Evolutionary conservation across 257 asterid genomes (phyloP), one percentile per base, ranked within the genome.

Genomic region (Catharanthus roseus): DNA sequence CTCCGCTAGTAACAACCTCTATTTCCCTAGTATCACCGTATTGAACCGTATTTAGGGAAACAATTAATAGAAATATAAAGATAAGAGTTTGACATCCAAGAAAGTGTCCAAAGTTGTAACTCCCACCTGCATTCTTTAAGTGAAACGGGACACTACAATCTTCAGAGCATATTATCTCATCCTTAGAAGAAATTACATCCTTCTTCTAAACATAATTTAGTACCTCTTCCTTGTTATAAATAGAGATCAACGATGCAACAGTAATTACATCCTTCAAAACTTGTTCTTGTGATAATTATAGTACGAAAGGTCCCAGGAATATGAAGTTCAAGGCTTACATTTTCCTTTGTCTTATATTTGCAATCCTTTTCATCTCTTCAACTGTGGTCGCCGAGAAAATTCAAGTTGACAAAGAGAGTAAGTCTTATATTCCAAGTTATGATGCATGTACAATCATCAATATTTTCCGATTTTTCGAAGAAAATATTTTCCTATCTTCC

Each of bases 311-410:
- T 33, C 10, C 31, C 7, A 44, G 23, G 19, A 60, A 44, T 29
- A 71, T 71, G 75, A 71, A 71, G 69, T 71, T 60, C 24, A 71
- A 58, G 58, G 45, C 68, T 39, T 42, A 47, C 38, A 33, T 60
- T 58, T 33, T 58, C 23, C 60, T 71, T 41, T 68, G 61, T 15
- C 68, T 71, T 39, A 55, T 70, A 28, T 24, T 71, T 28, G 68
- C 58, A 6, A 24, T 13, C 11, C 34, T 71, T 31, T n/a, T 71
- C 57, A 57, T 42, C 57, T 15, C 68, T 60, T 26, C 50, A 54
- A 38, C 21, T 45, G 75, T 45, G 26, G 26, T 16, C 19, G 75
- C 68, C 10, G 60, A 71, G n/a, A 44, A n/a, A 38, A n/a, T 60
- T 42, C 42, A 29, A 41, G 69, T 42, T 21, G 60, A 60, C 60